A percentile compares a stretch with the other conserved stretches of the same genome.
These are phyloP conservation scores for Pleodorina starrii DNA, from an alignment of 139 green algal species.

Conservation along the genomic window DNA sequence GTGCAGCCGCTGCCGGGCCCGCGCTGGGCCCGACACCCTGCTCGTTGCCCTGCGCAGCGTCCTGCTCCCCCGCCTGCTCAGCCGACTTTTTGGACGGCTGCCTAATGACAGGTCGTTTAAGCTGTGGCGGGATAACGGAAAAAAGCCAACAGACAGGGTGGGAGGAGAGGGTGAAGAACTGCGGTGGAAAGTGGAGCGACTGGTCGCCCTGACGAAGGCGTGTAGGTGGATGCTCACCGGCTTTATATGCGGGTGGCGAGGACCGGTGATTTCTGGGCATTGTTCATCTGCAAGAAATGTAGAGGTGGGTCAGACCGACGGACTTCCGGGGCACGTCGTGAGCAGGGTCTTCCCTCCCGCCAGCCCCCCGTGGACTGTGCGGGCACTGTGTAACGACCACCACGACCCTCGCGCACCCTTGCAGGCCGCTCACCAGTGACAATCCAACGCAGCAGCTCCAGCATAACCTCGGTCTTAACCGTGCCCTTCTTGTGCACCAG, in stretches of 20 bases:
- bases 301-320: too few relatives aligned
- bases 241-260: constrained; percentile 19
- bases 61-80: background rate
- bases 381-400: too few relatives aligned
- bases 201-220: too few relatives aligned
- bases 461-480: constrained; percentile 24
- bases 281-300: constrained; percentile 24
- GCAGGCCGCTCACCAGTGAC: constrained; percentile 51
- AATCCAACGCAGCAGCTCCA: constrained; percentile 63
- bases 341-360: too few relatives aligned
- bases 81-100: constrained; percentile 6
- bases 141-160: background rate
- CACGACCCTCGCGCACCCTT: too few relatives aligned
- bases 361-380: too few relatives aligned
- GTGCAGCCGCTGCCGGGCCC: too few relatives aligned
- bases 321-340: too few relatives aligned
- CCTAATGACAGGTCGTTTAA: constrained; percentile 16
- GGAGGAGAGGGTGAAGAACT: too few relatives aligned
- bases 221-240: background rate
- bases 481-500: constrained; percentile 39
- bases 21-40: too few relatives aligned
- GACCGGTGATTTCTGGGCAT: constrained; percentile 24
- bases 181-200: too few relatives aligned
- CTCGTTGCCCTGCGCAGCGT: too few relatives aligned
- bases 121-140: background rate